Conservation (phyloP, 768 basidiomycete species). For the Mycena galopus region DNA sequence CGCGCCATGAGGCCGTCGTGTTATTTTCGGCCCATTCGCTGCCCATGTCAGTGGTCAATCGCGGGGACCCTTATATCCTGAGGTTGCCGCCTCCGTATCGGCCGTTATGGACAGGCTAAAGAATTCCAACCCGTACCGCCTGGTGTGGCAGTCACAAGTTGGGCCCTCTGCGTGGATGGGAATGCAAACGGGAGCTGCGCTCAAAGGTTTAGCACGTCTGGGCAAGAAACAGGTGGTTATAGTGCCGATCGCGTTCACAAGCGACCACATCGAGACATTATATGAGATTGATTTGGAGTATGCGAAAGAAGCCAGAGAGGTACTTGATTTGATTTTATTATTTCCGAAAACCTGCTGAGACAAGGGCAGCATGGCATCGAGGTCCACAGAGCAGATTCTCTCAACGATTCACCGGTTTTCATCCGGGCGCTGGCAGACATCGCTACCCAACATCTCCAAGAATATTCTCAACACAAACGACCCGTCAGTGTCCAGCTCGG, state of each 20-base stretch:
- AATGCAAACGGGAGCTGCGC: slow-evolving; percentile 91
- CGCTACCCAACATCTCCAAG: slow-evolving; percentile 80
- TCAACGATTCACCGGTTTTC: slow-evolving; percentile 97
- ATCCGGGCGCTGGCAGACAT: slow-evolving; percentile 96
- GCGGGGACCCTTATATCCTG: slow-evolving; percentile 98
- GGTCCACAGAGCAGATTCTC: slow-evolving; percentile 87
- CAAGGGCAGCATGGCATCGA: slow-evolving; percentile 87
- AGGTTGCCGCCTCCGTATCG: slow-evolving; percentile 94
- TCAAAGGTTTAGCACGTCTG: slow-evolving; percentile 87
- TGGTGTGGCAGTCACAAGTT: slow-evolving; percentile 98
- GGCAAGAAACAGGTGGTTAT: slow-evolving; percentile 84
- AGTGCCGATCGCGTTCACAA: slow-evolving; percentile 98
- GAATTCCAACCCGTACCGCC: slow-evolving; percentile 87
- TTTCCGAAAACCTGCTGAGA: slow-evolving; percentile 34
- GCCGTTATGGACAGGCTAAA: slow-evolving; percentile 92
- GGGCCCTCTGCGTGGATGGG: slow-evolving; percentile 99
- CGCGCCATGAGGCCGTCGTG: slow-evolving; percentile 81
- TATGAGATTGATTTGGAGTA: slow-evolving; percentile 98
- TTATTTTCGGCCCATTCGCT: slow-evolving; percentile 98
- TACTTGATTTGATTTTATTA: slow-evolving; percentile 55
- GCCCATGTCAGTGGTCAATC: slow-evolving; percentile 98
- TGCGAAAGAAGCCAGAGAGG: slow-evolving; percentile 90
- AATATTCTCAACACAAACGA: slow-evolving; percentile 69
- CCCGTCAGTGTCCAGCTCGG: slow-evolving; percentile 84
- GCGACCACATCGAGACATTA: slow-evolving; percentile 98